These are phyloP conservation scores for Inga laurina DNA, from an alignment of 306 rosid genomes.

Conservation along the genomic window DNA sequence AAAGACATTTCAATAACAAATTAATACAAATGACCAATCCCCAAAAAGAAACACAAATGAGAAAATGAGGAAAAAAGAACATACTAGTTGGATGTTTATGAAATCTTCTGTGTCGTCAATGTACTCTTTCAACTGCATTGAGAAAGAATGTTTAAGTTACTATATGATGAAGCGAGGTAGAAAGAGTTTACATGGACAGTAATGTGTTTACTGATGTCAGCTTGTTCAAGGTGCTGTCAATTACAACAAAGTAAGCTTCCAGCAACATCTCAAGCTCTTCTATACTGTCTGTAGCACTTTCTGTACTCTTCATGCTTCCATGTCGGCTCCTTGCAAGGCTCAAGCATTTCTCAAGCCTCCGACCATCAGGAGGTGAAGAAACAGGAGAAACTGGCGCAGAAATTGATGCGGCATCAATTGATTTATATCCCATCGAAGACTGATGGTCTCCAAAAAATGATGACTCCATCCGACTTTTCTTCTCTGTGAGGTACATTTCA, in stretches of 20 bases:
- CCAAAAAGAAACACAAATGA: not conserved
- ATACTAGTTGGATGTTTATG: conserved; percentile 96
- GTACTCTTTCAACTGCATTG: conserved; percentile 93
- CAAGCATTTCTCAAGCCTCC: conserved; percentile 82
- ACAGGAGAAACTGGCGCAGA: conserved; percentile 99
- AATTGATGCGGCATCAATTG: conserved; percentile 74
- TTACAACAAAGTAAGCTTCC: conserved; percentile 98
- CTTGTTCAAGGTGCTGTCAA: conserved; percentile 95
- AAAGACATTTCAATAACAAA: conserved; percentile 5
- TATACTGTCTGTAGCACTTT: conserved; percentile 78
- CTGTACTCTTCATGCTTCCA: conserved; percentile 88
- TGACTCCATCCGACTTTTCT: conserved; percentile 86
- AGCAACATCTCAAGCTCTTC: conserved; percentile 99
- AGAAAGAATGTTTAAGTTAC: conserved; percentile 26
- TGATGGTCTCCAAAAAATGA: conserved; percentile 78
- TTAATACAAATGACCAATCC: not conserved
- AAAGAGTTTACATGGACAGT: conserved; percentile 17
- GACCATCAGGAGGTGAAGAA: conserved; percentile 85
- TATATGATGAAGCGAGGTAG: conserved; percentile 8
- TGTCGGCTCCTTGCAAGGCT: conserved; percentile 97
- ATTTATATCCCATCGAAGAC: conserved; percentile 74
- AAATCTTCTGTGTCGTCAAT: conserved; percentile 98
- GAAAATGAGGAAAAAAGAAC: conserved; percentile 13
- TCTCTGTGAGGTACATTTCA: conserved; percentile 97
- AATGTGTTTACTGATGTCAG: conserved; percentile 74